A percentile compares a stretch with the other conserved stretches of the same genome.
Conservation (phyloP, 2,329 filamentous ascomycete species). For the Xenoacremonium recifei region DNA sequence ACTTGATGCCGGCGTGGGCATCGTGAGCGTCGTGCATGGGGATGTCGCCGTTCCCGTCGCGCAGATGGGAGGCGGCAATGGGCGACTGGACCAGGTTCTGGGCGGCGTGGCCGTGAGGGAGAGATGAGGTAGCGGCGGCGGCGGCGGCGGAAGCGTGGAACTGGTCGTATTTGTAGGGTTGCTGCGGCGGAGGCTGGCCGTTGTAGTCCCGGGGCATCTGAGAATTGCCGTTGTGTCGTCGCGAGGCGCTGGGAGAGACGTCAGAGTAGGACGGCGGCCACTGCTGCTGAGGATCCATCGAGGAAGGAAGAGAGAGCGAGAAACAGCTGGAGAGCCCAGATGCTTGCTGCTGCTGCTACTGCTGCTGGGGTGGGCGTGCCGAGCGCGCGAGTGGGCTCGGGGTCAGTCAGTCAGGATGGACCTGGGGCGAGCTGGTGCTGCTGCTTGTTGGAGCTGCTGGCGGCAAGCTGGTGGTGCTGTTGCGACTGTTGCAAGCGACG, state of each 20-base stretch:
- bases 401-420: slow-evolving; percentile 2
- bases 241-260: slow-evolving; percentile 55
- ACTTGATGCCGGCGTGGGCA: slow-evolving; percentile 82
- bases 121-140: slow-evolving; percentile 22
- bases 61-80: slow-evolving; percentile 54
- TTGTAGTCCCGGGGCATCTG: slow-evolving; percentile 50
- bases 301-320: slow-evolving; percentile 8
- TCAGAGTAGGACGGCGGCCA: slow-evolving; percentile 66
- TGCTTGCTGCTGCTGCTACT: slow-evolving; percentile 14
- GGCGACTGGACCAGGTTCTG: slow-evolving; percentile 59
- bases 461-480: no score
- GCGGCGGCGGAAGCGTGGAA: slow-evolving; percentile 50
- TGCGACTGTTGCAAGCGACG: no score
- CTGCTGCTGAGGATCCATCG: slow-evolving; percentile 62
- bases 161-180: slow-evolving; percentile 66
- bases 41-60: slow-evolving; percentile 73
- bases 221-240: slow-evolving; percentile 58
- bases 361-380: slow-evolving; percentile 9
- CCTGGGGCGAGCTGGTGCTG: no score
- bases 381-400: slow-evolving; percentile 6
- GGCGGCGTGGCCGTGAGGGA: slow-evolving; percentile 36
- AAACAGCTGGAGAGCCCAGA: slow-evolving; percentile 12
- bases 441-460: no score
- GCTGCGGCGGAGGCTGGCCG: slow-evolving; percentile 39
- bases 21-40: slow-evolving; percentile 85